Evolutionary conservation across 192 early-diverging fungal genomes (phyloP), one percentile per base, ranked within the genome.

Genomic region (Kickxella alabastrina): DNA sequence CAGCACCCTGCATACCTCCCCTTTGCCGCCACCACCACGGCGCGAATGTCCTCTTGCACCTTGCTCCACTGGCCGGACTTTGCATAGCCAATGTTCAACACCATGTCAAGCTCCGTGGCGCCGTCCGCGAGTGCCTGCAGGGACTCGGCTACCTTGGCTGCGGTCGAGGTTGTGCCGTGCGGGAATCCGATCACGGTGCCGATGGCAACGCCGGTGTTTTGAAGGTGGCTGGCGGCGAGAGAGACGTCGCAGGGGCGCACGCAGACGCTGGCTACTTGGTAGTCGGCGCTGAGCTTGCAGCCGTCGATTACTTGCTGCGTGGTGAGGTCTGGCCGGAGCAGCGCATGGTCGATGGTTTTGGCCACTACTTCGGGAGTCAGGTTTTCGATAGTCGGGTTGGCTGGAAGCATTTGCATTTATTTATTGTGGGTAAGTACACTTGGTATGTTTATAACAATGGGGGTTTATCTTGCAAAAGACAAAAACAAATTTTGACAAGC

Each of bases 191-290:
- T 80, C 1, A 83, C 82, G 0, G 82, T 81, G 27, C 82, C 77
- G 0, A 83, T 80, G n/a, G 66, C 54, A 3, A 83, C 82, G n/a
- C 34, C 41, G 23, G 68, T 75, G 45, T 52, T 67, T 14, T 58
- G 23, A 3, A 83, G 62, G 1, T 50, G 41, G 4, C 60, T 45
- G 10, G 68, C 43, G 3, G 82, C 82, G 10, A 75, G 45, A 37
- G 60, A 63, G 15, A 83, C 78, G 40, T 83, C 80, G 57, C 82
- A 81, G n/a, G 82, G 78, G 28, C 80, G 80, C 39, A 83, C 82
- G 54, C 82, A 83, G 2, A 83, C 80, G 21, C 78, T 80, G 38
- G 70, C 75, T 2, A 62, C 54, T 7, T 80, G 51, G 68, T 81
- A 81, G 29, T 68, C 42, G 19, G 54, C 70, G 31, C 80, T 75